phyloP scores from a whole-genome alignment of 139 green algal species.

The Coelastrella sp. region DNA sequence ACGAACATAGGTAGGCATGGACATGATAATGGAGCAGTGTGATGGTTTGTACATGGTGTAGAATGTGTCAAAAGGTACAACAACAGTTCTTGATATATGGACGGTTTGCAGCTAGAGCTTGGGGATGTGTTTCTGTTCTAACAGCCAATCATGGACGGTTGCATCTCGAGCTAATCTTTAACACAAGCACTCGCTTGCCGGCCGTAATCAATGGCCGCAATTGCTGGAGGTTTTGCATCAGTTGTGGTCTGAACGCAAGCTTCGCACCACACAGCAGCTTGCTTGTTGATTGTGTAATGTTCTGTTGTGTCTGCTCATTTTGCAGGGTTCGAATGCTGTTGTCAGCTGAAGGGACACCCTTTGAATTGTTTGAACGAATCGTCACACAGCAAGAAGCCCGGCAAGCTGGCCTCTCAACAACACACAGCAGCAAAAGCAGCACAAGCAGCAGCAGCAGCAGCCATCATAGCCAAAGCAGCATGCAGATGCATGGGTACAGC shows the following conservation, averaged over 20 bases:
- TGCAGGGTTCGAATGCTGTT: slow-evolving; percentile 82
- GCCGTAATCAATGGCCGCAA: too few relatives aligned
- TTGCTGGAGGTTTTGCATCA: too few relatives aligned
- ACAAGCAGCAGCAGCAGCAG: not conserved
- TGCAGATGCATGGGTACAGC: slow-evolving; percentile 28
- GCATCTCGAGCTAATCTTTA: too few relatives aligned
- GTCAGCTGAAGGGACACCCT: slow-evolving; percentile 81
- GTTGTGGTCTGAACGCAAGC: too few relatives aligned
- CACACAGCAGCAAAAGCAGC: slow-evolving; percentile 14
- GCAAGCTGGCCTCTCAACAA: not conserved
- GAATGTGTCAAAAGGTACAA: too few relatives aligned
- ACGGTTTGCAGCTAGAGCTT: too few relatives aligned
- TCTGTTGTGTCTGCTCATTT: not conserved
- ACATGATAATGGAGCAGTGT: not conserved
- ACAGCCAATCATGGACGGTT: too few relatives aligned
- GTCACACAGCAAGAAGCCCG: slow-evolving; percentile 75
- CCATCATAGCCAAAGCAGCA: not conserved
- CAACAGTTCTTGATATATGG: too few relatives aligned
- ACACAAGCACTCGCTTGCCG: too few relatives aligned
- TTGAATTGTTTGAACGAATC: slow-evolving; percentile 90
- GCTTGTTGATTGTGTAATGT: not conserved
- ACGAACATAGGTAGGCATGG: slow-evolving; percentile 84
- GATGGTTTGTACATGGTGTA: too few relatives aligned
- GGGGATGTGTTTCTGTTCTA: too few relatives aligned
- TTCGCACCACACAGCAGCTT: not conserved